Percentiles rank a stretch among this genome's conserved stretches.
These are phyloP conservation scores for Leccinum subfulvum DNA, from an alignment of 1,284 basidiomycete genomes.

Conservation along the genomic window DNA sequence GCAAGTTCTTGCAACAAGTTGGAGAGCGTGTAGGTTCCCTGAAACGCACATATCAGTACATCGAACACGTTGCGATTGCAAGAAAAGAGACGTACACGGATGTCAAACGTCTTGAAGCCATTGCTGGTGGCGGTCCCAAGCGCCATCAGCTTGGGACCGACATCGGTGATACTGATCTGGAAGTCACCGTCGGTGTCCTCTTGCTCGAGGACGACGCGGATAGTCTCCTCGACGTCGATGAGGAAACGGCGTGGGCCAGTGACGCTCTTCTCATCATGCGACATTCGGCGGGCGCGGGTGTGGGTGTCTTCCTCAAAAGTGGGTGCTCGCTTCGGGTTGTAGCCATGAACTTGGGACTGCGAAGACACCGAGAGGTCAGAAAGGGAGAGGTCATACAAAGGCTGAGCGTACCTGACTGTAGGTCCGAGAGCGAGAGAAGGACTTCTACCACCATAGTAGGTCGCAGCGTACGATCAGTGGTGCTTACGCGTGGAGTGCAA, in stretches of 20 bases:
- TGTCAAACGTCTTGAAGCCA: constrained; percentile 96
- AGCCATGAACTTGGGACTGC: constrained; percentile 63
- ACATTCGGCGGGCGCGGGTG: constrained; percentile 71
- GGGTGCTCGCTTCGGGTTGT: constrained; percentile 63
- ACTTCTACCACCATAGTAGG: constrained; percentile 79
- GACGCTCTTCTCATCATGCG: constrained; percentile 81
- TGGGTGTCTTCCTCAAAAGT: constrained; percentile 77
- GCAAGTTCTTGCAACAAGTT: constrained; percentile 99
- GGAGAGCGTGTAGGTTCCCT: constrained; percentile 98
- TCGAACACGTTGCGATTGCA: neutral
- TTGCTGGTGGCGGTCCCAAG: constrained; percentile 96
- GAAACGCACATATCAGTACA: constrained; percentile 9
- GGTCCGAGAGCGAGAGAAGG: constrained; percentile 76
- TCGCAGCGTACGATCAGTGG: constrained; percentile 49
- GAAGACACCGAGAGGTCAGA: constrained; percentile 12
- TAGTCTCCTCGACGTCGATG: constrained; percentile 98
- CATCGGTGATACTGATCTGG: constrained; percentile 95
- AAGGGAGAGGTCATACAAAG: constrained; percentile 2
- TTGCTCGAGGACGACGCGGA: constrained; percentile 93
- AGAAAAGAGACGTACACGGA: constrained; percentile 61
- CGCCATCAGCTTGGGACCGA: constrained; percentile 94
- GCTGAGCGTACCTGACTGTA: constrained; percentile 70
- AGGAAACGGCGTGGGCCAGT: constrained; percentile 82
- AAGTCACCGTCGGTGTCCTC: constrained; percentile 98
- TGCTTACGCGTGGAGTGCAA: no score